phyloP scores from a whole-genome alignment of 176 grass and related monocot genomes.

The Zea luxurians region DNA sequence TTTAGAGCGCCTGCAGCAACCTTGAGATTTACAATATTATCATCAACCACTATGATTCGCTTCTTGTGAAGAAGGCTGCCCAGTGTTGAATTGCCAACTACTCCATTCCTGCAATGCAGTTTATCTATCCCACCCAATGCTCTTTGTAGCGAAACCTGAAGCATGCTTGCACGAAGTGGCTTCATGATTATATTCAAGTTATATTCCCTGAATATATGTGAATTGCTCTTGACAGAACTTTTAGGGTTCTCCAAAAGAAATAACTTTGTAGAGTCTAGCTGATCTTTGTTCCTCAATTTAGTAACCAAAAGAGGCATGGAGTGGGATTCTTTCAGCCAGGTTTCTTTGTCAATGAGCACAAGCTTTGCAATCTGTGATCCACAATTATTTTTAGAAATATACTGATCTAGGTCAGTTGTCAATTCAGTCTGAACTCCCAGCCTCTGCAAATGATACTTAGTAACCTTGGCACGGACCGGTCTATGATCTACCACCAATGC shows the following conservation, averaged over 20 bases:
- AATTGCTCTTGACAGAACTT: slow-evolving; percentile 55
- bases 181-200: slow-evolving; percentile 83
- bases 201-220: slow-evolving; percentile 51
- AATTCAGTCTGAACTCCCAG: slow-evolving; percentile 76
- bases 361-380: slow-evolving; percentile 53
- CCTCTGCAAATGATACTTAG: slow-evolving; percentile 83
- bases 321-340: slow-evolving; percentile 61
- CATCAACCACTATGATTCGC: slow-evolving; percentile 86
- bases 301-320: slow-evolving; percentile 55
- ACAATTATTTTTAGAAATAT: slow-evolving; percentile 56
- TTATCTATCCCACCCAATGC: slow-evolving; percentile 63
- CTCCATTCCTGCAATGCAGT: slow-evolving; percentile 63
- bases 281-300: slow-evolving; percentile 60
- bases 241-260: slow-evolving; percentile 73
- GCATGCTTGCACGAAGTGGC: slow-evolving; percentile 90
- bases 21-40: slow-evolving; percentile 91
- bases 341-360: slow-evolving; percentile 87
- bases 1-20: slow-evolving; percentile 91
- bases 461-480: slow-evolving; percentile 67
- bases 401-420: slow-evolving; percentile 53
- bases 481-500: slow-evolving; percentile 90
- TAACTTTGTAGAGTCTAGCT: slow-evolving; percentile 59
- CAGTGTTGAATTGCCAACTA: slow-evolving; percentile 54
- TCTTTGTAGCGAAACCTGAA: slow-evolving; percentile 62
- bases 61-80: slow-evolving; percentile 82